These are phyloP conservation scores for Pecoramyces ruminantium DNA, from an alignment of 192 early-diverging fungal genomes.

Conservation along the genomic window DNA sequence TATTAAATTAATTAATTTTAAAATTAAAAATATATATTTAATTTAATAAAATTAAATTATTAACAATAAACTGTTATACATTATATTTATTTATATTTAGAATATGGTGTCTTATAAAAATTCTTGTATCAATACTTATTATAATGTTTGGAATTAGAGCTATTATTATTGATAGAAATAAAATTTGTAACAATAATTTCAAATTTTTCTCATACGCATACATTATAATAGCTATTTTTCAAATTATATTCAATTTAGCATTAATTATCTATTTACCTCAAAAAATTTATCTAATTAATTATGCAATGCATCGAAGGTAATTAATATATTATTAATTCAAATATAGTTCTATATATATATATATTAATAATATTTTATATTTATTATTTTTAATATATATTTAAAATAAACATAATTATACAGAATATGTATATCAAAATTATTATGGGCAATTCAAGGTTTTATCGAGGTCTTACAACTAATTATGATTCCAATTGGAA, in stretches of 20 bases:
- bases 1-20: too few relatives aligned
- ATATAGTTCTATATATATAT: too few relatives aligned
- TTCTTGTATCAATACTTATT: background rate
- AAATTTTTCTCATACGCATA: background rate
- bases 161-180: background rate
- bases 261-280: background rate
- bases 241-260: background rate
- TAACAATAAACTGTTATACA: too few relatives aligned
- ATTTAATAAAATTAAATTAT: too few relatives aligned
- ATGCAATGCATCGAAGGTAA: background rate
- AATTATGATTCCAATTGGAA: background rate
- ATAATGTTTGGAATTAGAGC: background rate
- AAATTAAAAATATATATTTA: too few relatives aligned
- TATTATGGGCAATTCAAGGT: background rate
- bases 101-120: background rate
- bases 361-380: too few relatives aligned
- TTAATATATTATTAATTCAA: background rate
- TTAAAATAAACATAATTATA: too few relatives aligned
- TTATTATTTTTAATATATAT: too few relatives aligned
- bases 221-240: background rate
- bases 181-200: background rate
- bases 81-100: too few relatives aligned
- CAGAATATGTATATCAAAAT: background rate
- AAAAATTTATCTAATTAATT: background rate
- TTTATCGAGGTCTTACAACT: background rate